phyloP scores from a whole-genome alignment of 2,329 filamentous ascomycete species.

The Lojkania enalia region DNA sequence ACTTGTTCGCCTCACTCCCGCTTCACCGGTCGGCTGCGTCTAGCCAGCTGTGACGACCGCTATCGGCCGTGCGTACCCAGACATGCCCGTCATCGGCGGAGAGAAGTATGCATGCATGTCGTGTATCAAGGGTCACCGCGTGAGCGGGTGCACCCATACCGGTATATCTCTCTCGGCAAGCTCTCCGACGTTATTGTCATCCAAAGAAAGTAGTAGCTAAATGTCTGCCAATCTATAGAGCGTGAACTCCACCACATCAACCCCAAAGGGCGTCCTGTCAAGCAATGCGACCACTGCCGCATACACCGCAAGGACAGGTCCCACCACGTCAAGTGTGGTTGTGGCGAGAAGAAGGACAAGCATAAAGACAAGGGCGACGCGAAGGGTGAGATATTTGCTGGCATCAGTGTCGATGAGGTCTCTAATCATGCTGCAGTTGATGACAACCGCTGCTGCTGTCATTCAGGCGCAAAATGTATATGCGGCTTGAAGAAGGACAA shows the following conservation, averaged over 20 bases:
- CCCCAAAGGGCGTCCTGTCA: slow-evolving; percentile 95
- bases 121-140: slow-evolving; percentile 96
- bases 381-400: slow-evolving; percentile 43
- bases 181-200: too few species aligned
- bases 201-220: too few species aligned
- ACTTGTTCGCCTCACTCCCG: slow-evolving; percentile 12
- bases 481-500: slow-evolving; percentile 64
- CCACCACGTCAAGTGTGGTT: slow-evolving; percentile 95
- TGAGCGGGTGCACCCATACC: slow-evolving; percentile 96
- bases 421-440: slow-evolving; percentile 41
- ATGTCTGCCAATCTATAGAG: slow-evolving; percentile 58
- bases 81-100: slow-evolving; percentile 64
- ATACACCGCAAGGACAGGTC: slow-evolving; percentile 93
- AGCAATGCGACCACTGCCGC: slow-evolving; percentile 97
- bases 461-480: slow-evolving; percentile 62
- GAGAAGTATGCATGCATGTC: slow-evolving; percentile 98
- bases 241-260: slow-evolving; percentile 92
- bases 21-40: slow-evolving; percentile 24
- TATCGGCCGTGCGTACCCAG: slow-evolving; percentile 35
- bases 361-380: slow-evolving; percentile 51
- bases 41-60: slow-evolving; percentile 39
- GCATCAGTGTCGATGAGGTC: slow-evolving; percentile 28
- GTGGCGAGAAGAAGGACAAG: slow-evolving; percentile 83
- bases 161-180: slow-evolving; percentile 59
- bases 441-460: slow-evolving; percentile 56